Conservation (phyloP, 176 grass and related monocot species). For the Carex parvula region DNA sequence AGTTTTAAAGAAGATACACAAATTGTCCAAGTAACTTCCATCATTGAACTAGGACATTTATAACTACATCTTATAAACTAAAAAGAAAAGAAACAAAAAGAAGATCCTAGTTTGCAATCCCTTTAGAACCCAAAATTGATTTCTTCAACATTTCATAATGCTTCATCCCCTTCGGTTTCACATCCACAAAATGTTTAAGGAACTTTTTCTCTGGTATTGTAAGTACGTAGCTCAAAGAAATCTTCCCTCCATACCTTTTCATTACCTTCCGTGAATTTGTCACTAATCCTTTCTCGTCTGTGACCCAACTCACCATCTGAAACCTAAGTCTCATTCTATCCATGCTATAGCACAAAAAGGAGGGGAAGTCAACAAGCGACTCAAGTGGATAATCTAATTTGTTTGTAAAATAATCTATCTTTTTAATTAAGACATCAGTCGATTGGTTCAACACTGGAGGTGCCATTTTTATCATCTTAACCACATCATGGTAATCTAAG, state of each 20-base stretch:
- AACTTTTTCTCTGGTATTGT: slow-evolving; percentile 41
- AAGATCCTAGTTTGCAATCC: background rate
- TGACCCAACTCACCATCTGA: slow-evolving; percentile 44
- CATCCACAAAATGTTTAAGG: slow-evolving; percentile 39
- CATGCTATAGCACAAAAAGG: slow-evolving; percentile 39
- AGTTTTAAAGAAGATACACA: no score
- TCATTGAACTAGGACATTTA: no score
- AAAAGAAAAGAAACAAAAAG: background rate
- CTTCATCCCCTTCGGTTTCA: slow-evolving; percentile 41
- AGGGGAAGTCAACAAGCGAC: slow-evolving; percentile 33
- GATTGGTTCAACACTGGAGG: slow-evolving; percentile 44
- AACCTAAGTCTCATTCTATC: slow-evolving; percentile 53
- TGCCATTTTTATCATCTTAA: slow-evolving; percentile 39
- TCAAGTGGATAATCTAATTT: slow-evolving; percentile 38
- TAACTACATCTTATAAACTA: background rate
- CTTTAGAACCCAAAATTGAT: slow-evolving; percentile 5
- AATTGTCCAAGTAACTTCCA: no score
- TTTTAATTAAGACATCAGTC: slow-evolving; percentile 30
- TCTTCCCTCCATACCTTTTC: background rate
- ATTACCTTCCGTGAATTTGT: slow-evolving; percentile 13
- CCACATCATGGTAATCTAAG: slow-evolving; percentile 36
- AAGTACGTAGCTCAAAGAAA: slow-evolving; percentile 48
- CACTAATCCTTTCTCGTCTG: slow-evolving; percentile 28
- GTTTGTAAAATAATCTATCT: slow-evolving; percentile 52
- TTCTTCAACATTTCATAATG: slow-evolving; percentile 51